Base-by-base conservation (phyloP, 208 protist species). In the Acanthamoeba castellanii region DNA sequence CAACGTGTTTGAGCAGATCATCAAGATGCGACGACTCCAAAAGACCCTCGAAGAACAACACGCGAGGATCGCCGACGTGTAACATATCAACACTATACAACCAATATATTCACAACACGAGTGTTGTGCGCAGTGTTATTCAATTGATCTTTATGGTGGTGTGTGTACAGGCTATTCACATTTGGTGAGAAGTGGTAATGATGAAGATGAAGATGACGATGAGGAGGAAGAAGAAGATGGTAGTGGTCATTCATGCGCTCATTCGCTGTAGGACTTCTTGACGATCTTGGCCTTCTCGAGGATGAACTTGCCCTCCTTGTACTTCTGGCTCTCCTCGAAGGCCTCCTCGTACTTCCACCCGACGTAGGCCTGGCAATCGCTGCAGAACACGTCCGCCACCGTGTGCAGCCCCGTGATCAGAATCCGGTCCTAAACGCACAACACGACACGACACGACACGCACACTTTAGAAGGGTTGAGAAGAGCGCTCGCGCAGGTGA, bases 281-380 rank as follows among this genome's bases (percentile, higher is more conserved):
- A 90, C 52, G 59, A 96, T 96, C 37, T 93, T 95, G 45, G 82
- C 95, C 85, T 93, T 96, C 61, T 96, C 95, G 55, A 96, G 91
- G 92, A 96, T 96, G 27, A 95, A 95, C 76, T 96, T 96, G 68
- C 95, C 95, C 52, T 96, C 95, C 94, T 96, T 96, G 87, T 95
- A 96, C 50, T 96, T 96, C 82, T 96, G 90, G 32, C 42, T 89
- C 64, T 96, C 95, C 16, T 95, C 94, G 57, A 95, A 96, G 32
- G 95, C 93, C 64, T 94, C 92, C 59, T 95, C 89, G 92, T 96
- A 96, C 94, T 96, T 96, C 95, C 95, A 96, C 45, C 95, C 95
- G 11, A 96, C 45, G 34, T 81, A 50, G 27, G 90, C 91, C 59
- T 93, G 64, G 68, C 95, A 96, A 50, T 93, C 70, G 47, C 93